Conservation (phyloP, 805 yeast genomes). For the Monosporozyma aerobia region DNA sequence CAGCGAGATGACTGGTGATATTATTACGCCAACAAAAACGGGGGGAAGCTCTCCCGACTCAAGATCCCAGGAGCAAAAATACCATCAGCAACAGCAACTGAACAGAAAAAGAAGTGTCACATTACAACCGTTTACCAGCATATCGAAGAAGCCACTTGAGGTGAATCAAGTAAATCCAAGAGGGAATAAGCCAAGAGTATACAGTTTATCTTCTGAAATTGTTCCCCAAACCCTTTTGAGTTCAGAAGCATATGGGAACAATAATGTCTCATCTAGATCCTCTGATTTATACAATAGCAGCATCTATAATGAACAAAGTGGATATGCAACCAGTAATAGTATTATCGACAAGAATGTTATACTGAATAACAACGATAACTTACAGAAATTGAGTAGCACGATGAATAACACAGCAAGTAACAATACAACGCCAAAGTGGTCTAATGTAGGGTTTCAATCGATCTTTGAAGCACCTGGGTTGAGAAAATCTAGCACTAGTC, state of each 20-base stretch:
- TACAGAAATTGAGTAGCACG: background rate
- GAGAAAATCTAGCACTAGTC: slow-evolving; percentile 4
- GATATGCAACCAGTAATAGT: background rate
- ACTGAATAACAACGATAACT: background rate
- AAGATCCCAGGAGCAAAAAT: background rate
- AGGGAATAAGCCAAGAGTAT: slow-evolving; percentile 8
- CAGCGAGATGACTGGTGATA: background rate
- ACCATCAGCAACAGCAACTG: background rate
- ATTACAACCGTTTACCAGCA: slow-evolving; percentile 3
- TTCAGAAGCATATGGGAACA: slow-evolving; percentile 7
- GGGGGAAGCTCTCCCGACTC: background rate
- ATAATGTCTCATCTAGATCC: background rate
- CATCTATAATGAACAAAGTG: background rate
- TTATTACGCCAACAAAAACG: background rate
- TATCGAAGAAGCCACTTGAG: background rate
- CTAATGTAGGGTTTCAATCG: slow-evolving; percentile 15
- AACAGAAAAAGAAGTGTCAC: slow-evolving; percentile 7
- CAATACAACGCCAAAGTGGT: slow-evolving; percentile 8
- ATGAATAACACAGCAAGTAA: background rate
- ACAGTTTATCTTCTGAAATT: slow-evolving; percentile 25
- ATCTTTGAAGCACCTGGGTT: slow-evolving; percentile 9
- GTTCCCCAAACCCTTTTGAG: slow-evolving; percentile 23
- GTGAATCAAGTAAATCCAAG: background rate
- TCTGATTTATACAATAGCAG: background rate
- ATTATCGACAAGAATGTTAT: background rate